These are phyloP conservation scores for Hippophae rhamnoides DNA, from an alignment of 306 rosid species.

Conservation along the genomic window DNA sequence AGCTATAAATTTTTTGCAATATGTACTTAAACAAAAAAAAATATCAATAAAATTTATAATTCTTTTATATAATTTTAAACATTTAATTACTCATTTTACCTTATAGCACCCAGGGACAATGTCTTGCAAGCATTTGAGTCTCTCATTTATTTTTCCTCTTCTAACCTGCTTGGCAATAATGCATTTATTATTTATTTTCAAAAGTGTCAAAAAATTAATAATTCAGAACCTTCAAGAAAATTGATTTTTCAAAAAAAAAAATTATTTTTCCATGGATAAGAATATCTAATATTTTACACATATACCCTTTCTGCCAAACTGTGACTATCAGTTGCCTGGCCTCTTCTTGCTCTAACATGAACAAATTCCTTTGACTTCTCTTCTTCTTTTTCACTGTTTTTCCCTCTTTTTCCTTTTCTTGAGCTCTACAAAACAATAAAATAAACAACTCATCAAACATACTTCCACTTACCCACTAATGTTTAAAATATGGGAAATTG, in stretches of 20 bases:
- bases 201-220: neutral
- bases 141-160: constrained; percentile 90
- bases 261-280: too few species aligned
- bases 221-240: neutral
- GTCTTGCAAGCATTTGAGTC: constrained; percentile 73
- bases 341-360: constrained; percentile 97
- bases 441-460: constrained; percentile 1
- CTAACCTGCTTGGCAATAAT: constrained; percentile 54
- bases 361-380: constrained; percentile 70
- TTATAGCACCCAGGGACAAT: constrained; percentile 95
- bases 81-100: constrained; percentile 30
- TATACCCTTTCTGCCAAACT: constrained; percentile 96
- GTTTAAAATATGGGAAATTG: neutral
- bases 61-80: neutral
- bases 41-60: constrained; percentile 1
- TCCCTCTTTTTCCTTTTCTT: constrained; percentile 61
- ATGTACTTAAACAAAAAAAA: neutral
- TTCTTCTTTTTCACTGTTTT: constrained; percentile 43
- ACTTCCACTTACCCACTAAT: neutral
- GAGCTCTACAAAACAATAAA: constrained; percentile 33
- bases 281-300: neutral
- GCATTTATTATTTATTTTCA: neutral
- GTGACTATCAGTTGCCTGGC: constrained; percentile 98
- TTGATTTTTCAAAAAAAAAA: neutral
- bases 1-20: neutral